phyloP scores from a whole-genome alignment of 208 protist species.

The Plasmodiophora brassicae region DNA sequence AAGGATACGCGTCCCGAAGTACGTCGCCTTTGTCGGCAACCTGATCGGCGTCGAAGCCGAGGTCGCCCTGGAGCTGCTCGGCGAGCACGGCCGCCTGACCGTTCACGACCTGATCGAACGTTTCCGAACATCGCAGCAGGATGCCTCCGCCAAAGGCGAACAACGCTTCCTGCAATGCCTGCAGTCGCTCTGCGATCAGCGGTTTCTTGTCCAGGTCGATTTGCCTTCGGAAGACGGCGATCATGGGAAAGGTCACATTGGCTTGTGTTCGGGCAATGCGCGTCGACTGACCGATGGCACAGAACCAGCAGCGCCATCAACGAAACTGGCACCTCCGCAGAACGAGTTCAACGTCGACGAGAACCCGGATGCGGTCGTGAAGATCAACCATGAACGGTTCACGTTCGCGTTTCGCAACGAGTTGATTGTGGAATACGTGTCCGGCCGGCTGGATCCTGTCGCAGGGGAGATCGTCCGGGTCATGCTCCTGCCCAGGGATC shows the following conservation, averaged over 20 bases:
- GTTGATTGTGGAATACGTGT: background rate
- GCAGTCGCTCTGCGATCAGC: background rate
- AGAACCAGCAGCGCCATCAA: too few species aligned
- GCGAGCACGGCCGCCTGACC: constrained; percentile 13
- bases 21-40: background rate
- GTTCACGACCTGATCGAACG: background rate
- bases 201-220: background rate
- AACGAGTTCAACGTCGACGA: background rate
- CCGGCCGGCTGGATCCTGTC: background rate
- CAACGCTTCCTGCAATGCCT: background rate
- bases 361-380: background rate
- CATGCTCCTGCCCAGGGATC: too few species aligned
- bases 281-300: too few species aligned
- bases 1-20: background rate
- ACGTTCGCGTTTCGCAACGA: background rate
- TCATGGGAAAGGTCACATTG: too few species aligned
- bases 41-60: constrained; percentile 20
- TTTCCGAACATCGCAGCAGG: background rate
- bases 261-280: too few species aligned
- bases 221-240: too few species aligned
- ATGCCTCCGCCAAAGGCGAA: background rate
- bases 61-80: background rate
- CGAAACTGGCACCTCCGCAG: too few species aligned
- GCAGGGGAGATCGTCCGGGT: background rate
- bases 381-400: background rate